Conservation (phyloP, 225 moss, liverwort and hornwort species). For the Straminergon stramineum region DNA sequence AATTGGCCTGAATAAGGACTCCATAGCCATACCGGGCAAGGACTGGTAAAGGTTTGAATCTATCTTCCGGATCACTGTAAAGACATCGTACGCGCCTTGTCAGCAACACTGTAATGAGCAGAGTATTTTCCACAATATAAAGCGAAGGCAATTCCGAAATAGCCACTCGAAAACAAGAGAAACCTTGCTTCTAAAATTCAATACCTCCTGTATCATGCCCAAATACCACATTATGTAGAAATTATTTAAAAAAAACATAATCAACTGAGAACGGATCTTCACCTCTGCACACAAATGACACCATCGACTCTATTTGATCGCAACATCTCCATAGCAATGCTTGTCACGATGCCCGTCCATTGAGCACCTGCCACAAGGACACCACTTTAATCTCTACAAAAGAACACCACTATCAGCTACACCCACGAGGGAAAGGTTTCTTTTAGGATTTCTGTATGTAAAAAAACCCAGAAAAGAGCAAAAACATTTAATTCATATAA, state of each 20-base stretch:
- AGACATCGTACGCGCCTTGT: neutral
- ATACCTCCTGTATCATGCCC: neutral
- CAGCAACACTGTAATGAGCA: neutral
- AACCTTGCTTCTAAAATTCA: neutral
- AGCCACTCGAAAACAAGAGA: neutral
- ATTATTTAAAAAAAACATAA: neutral
- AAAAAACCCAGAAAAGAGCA: neutral
- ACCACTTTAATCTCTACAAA: neutral
- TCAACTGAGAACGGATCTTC: neutral
- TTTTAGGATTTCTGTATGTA: neutral
- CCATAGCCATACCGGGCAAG: conserved; percentile 66
- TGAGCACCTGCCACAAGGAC: conserved; percentile 66
- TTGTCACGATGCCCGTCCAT: conserved; percentile 98
- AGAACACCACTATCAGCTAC: neutral
- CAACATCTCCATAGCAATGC: conserved; percentile 98
- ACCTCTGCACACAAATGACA: conserved; percentile 98
- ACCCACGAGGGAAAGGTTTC: neutral
- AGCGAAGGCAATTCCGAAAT: neutral
- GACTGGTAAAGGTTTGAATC: conserved; percentile 87
- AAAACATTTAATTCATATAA: neutral
- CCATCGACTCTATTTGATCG: conserved; percentile 74
- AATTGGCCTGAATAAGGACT: neutral
- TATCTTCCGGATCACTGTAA: conserved; percentile 84
- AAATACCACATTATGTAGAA: neutral
- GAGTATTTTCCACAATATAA: neutral